Evolutionary conservation across 768 basidiomycete genomes (phyloP).

Genomic region (Hebeloma cylindrosporum): DNA sequence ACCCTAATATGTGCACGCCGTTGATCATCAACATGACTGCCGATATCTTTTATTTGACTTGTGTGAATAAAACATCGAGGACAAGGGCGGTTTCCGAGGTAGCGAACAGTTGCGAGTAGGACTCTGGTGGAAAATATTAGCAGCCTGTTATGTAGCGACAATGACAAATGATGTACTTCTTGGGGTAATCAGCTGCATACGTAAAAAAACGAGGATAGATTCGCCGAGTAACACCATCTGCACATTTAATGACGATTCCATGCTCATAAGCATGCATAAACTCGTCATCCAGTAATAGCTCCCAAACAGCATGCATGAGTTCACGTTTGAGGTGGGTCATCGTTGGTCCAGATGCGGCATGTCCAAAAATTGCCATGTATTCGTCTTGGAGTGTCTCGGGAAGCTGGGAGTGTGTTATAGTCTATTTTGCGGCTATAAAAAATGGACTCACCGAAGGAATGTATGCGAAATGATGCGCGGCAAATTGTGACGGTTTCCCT

Average conservation of each 20-base stretch:
- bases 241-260: constrained; percentile 30
- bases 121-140: too few relatives aligned
- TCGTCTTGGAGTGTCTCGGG: constrained; percentile 16
- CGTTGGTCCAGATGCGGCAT: not conserved
- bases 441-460: constrained; percentile 32
- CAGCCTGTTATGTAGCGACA: not conserved
- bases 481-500: constrained; percentile 24
- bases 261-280: constrained; percentile 25
- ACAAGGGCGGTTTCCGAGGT: constrained; percentile 24
- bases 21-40: constrained; percentile 19
- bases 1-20: constrained; percentile 10
- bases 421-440: not conserved
- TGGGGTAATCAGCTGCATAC: constrained; percentile 37
- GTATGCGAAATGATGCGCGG: constrained; percentile 41
- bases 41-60: constrained; percentile 26
- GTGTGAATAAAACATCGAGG: constrained; percentile 28
- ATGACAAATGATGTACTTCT: constrained; percentile 25
- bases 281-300: constrained; percentile 18
- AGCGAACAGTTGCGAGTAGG: constrained; percentile 2
- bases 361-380: constrained; percentile 6
- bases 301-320: constrained; percentile 31
- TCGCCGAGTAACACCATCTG: constrained; percentile 27
- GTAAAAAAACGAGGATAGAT: constrained; percentile 33
- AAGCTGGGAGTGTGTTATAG: constrained; percentile 15
- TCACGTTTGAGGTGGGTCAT: constrained; percentile 29